Evolutionary conservation across 1,284 basidiomycete species (phyloP).

Genomic region (Pyrrhoderma lamaoense): DNA sequence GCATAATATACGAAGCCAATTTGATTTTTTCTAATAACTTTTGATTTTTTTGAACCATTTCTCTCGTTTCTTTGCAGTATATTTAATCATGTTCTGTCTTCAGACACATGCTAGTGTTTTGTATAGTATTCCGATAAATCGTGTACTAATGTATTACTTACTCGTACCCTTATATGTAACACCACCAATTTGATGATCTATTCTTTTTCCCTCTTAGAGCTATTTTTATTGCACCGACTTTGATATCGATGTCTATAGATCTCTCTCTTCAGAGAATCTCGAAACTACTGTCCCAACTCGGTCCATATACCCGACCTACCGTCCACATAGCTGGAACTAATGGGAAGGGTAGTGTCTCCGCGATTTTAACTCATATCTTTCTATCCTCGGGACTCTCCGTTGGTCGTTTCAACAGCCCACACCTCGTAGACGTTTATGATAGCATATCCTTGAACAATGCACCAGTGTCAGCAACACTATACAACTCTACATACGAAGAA

Average conservation of each 20-base stretch:
- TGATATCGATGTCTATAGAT: constrained; percentile 57
- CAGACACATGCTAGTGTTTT: too few species aligned
- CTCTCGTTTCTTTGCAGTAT: too few species aligned
- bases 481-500: constrained; percentile 38
- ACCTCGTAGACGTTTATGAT: constrained; percentile 77
- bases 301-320: constrained; percentile 70
- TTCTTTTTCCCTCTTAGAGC: too few species aligned
- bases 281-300: constrained; percentile 51
- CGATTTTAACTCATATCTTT: constrained; percentile 76
- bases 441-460: constrained; percentile 64
- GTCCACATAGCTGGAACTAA: constrained; percentile 95
- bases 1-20: too few species aligned
- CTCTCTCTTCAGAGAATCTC: constrained; percentile 71
- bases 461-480: constrained; percentile 46
- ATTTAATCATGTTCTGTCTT: too few species aligned
- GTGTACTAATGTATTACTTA: too few species aligned
- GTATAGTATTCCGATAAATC: too few species aligned
- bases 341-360: constrained; percentile 92
- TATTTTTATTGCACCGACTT: too few species aligned
- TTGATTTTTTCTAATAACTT: too few species aligned
- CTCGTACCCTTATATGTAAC: too few species aligned
- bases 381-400: constrained; percentile 41
- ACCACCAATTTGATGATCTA: too few species aligned
- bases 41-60: too few species aligned
- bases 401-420: constrained; percentile 91